These are phyloP conservation scores for Pseudogymnoascus sp. DNA, from an alignment of 2,329 filamentous ascomycete genomes.

Conservation along the genomic window DNA sequence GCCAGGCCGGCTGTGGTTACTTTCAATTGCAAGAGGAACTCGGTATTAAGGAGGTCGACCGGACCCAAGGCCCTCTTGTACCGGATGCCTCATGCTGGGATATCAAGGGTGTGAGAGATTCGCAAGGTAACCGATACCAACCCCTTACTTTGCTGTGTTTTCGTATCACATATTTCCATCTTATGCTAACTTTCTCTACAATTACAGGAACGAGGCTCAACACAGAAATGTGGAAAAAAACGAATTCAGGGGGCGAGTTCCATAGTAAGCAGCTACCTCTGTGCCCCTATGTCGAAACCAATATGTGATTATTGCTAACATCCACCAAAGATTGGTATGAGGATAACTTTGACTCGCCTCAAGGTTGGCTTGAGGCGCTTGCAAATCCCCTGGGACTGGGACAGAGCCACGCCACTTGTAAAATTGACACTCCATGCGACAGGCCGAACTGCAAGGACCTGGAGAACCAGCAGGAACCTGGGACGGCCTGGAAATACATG, in stretches of 20 bases:
- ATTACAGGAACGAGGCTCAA: not conserved
- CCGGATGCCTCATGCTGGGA: not conserved
- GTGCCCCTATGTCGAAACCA: too few relatives aligned
- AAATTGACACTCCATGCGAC: not conserved
- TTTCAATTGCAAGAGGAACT: not conserved
- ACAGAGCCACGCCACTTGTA: not conserved
- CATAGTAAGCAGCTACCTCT: not conserved
- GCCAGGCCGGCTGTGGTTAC: not conserved
- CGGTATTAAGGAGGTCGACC: not conserved
- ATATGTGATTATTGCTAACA: not conserved
- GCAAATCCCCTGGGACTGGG: not conserved
- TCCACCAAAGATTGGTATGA: not conserved
- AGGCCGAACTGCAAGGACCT: not conserved
- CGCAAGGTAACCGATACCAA: not conserved
- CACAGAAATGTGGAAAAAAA: not conserved
- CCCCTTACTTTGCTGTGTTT: not conserved
- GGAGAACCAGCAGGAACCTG: not conserved
- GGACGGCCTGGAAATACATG: not conserved
- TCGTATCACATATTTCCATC: not conserved
- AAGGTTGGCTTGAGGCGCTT: not conserved
- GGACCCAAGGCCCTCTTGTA: not conserved
- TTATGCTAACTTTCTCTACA: not conserved
- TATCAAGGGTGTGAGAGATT: not conserved
- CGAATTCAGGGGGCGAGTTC: not conserved
- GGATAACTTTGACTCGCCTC: not conserved